These are phyloP conservation scores for Wickerhamomyces kurtzmanii DNA, from an alignment of 805 yeast genomes.

Conservation along the genomic window DNA sequence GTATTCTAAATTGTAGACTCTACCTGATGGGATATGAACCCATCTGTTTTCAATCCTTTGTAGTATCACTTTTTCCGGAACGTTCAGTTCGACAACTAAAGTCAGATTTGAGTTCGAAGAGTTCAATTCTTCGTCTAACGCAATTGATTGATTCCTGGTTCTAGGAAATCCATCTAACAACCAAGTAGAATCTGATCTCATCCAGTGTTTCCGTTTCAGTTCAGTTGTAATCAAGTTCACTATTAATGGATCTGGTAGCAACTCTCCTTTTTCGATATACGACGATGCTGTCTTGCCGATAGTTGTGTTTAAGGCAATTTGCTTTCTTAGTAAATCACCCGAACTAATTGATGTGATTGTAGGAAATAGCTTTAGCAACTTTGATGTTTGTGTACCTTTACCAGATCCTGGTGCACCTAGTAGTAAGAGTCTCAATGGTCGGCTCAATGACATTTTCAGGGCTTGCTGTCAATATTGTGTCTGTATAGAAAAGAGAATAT, in stretches of 20 bases:
- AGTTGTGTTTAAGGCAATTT: conserved; percentile 43
- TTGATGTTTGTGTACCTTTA: conserved; percentile 79
- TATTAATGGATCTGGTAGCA: conserved; percentile 70
- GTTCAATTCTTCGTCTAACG: conserved; percentile 36
- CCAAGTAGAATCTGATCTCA: conserved; percentile 44
- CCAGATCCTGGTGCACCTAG: conserved; percentile 97
- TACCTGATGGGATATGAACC: conserved; percentile 77
- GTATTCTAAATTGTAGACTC: conserved; percentile 78
- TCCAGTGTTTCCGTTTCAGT: conserved; percentile 31
- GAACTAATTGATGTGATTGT: conserved; percentile 57
- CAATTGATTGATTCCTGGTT: conserved; percentile 61
- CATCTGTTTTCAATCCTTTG: conserved; percentile 78
- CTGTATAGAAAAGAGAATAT: too few relatives aligned
- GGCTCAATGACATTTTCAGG: conserved; percentile 4
- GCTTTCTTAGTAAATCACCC: conserved; percentile 72
- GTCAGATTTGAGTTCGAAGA: conserved; percentile 37
- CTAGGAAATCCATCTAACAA: conserved; percentile 91
- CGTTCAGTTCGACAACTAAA: conserved; percentile 77
- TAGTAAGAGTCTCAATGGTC: conserved; percentile 56
- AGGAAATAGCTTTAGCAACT: conserved; percentile 46
- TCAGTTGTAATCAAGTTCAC: conserved; percentile 45
- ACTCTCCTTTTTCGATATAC: conserved; percentile 50
- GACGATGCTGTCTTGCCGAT: conserved; percentile 49
- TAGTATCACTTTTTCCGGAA: conserved; percentile 75
- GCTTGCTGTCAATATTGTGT: too few relatives aligned